phyloP scores from a whole-genome alignment of 768 basidiomycete species.

The Nidula microcarpa region DNA sequence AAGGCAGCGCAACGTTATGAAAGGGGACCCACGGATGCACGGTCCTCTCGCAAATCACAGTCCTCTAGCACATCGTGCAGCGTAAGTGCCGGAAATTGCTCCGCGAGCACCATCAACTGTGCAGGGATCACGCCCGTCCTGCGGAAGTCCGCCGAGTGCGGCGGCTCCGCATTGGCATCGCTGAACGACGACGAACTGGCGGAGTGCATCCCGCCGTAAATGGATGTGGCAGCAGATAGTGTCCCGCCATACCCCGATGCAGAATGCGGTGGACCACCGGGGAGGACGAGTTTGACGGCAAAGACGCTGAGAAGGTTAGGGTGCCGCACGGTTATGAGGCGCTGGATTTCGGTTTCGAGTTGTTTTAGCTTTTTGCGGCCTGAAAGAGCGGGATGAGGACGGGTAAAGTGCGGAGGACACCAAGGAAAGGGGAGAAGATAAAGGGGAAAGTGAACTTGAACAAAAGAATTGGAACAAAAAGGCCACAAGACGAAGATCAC shows the following conservation, averaged over 20 bases:
- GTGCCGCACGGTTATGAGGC: conserved; percentile 56
- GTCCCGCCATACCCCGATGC: background rate
- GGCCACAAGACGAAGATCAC: too few relatives aligned
- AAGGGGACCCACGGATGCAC: conserved; percentile 51
- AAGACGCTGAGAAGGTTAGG: conserved; percentile 64
- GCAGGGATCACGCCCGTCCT: conserved; percentile 23
- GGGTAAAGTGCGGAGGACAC: too few relatives aligned
- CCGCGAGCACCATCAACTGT: conserved; percentile 64
- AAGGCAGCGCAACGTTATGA: too few relatives aligned
- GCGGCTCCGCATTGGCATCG: background rate
- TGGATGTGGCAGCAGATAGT: background rate
- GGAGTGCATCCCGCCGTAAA: background rate
- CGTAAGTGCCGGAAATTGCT: conserved; percentile 63
- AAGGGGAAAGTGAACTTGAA: too few relatives aligned
- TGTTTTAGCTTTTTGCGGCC: conserved; percentile 62
- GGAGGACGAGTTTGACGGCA: conserved; percentile 60
- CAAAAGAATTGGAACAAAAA: too few relatives aligned
- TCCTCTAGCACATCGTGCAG: conserved; percentile 76
- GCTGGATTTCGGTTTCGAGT: conserved; percentile 63
- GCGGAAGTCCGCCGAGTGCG: background rate
- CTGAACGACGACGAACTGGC: background rate
- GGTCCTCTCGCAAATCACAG: conserved; percentile 69
- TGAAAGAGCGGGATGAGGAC: too few relatives aligned
- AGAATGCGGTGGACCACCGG: conserved; percentile 33
- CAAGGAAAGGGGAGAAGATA: too few relatives aligned